Base-by-base conservation (phyloP, 768 basidiomycete genomes). In the Suillus occidentalis region DNA sequence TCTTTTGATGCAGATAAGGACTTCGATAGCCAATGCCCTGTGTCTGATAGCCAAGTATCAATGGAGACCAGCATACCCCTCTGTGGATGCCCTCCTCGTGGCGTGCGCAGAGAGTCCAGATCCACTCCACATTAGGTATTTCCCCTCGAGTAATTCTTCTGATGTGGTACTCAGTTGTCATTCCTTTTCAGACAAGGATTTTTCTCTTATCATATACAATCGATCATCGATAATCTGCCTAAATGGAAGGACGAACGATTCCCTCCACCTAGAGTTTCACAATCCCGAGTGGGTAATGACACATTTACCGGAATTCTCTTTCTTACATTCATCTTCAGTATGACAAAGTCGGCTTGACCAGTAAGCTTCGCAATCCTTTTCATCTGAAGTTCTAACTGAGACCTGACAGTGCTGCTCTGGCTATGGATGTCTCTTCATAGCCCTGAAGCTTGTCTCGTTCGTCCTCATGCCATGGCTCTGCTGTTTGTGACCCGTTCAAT, bases 331-430 rank as follows among this genome's bases (percentile, higher is more conserved):
- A 55, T 56, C 58, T 65, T 25, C 68, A 92, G 84, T 95, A 95
- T 73, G 95, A 97, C 77, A 94, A 92, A 80, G 87, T 93, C 66
- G 92, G 92, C 3, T 78, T 93, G 63, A 92, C 93, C n/a, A 79
- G 92, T 94, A 77, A 73, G 86, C 76, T 61, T 28, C 64, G 20
- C n/a, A 20, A 49, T 63, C 14, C 45, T 40, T 22, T 31, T 36
- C 28, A 31, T 61, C 62, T 28, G 61, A 64, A 53, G 47, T 56
- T 62, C 72, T 69, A 40, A 78, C 63, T 63, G 50, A 36, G 61
- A 68, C 49, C 36, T 64, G n/a, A 63, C 71, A 92, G 91, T 91
- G 65, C 74, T 94, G 37, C 84, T 89, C 71, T 94, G 90, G 91
- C 79, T 95, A 40, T 92, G 91, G 88, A 79, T 86, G 37, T 87